Evolutionary conservation across 108 stramenopile genomes (phyloP).

Genomic region (Pseudonitzschia pungens): DNA sequence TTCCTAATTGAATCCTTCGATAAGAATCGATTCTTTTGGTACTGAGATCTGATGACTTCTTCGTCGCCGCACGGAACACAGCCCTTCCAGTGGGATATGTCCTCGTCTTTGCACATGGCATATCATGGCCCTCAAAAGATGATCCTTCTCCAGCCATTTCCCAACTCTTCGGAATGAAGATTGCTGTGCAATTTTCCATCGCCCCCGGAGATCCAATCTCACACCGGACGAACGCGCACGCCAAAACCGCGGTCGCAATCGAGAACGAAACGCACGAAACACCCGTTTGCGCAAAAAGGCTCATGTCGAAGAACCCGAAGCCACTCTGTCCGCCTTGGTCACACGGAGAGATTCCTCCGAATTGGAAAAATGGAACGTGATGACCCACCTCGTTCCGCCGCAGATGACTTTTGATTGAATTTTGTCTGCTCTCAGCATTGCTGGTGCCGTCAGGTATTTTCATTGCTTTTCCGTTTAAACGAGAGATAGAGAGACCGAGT

Average conservation of each 20-base stretch:
- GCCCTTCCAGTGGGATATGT: neutral
- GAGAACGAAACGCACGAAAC: conserved; percentile 96
- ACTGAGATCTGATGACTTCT: conserved; percentile 16
- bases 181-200: too few species aligned
- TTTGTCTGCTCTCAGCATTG: too few species aligned
- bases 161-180: too few species aligned
- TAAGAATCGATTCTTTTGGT: conserved; percentile 48
- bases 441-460: too few species aligned
- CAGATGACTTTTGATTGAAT: too few species aligned
- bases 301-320: conserved; percentile 90
- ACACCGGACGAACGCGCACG: conserved; percentile 86
- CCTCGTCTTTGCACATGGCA: neutral
- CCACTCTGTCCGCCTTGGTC: conserved; percentile 81
- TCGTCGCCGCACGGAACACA: neutral
- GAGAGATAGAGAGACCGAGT: too few species aligned
- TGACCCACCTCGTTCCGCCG: too few species aligned
- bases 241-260: conserved; percentile 92
- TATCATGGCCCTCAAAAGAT: too few species aligned
- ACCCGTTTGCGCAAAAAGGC: conserved; percentile 96
- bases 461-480: too few species aligned
- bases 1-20: too few species aligned
- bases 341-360: conserved; percentile 74
- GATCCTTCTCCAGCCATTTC: too few species aligned
- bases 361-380: conserved; percentile 64
- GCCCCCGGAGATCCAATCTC: conserved; percentile 68